Evolutionary conservation across 2,329 filamentous ascomycete genomes (phyloP).

Genomic region (Colletotrichum sp.): DNA sequence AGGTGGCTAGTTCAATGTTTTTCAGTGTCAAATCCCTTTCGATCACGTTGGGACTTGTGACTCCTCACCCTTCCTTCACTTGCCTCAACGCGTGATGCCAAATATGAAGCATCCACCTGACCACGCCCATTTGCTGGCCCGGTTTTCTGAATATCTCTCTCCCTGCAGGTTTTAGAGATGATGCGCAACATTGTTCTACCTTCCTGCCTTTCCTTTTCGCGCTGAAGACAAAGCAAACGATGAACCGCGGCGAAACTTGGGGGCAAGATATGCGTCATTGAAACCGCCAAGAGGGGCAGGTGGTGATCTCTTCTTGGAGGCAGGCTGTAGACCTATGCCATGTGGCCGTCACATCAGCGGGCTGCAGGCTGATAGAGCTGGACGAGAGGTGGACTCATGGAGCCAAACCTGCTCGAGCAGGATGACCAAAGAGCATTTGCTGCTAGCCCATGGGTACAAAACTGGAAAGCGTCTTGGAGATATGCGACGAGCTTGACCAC

Average conservation of each 20-base stretch:
- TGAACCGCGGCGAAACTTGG: background rate
- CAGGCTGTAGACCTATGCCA: background rate
- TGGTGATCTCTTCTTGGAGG: background rate
- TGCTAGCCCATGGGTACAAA: background rate
- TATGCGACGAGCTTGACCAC: background rate
- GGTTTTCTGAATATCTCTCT: background rate
- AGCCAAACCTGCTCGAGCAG: background rate
- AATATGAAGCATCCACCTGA: background rate
- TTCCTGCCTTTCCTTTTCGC: background rate
- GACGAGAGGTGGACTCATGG: background rate
- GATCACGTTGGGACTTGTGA: background rate
- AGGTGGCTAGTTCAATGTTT: background rate
- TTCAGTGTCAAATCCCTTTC: background rate
- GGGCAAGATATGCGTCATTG: background rate
- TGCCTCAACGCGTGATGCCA: background rate
- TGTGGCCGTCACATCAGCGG: background rate
- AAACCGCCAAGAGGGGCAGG: background rate
- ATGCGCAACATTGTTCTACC: background rate
- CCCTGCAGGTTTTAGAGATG: background rate
- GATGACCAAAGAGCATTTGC: background rate
- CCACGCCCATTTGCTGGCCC: background rate
- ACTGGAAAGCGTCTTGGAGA: background rate
- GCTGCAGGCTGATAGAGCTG: background rate
- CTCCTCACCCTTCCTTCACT: background rate
- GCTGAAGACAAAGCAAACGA: background rate